phyloP scores from a whole-genome alignment of 2,329 filamentous ascomycete species.

The Rhytidhysteron rufulum region DNA sequence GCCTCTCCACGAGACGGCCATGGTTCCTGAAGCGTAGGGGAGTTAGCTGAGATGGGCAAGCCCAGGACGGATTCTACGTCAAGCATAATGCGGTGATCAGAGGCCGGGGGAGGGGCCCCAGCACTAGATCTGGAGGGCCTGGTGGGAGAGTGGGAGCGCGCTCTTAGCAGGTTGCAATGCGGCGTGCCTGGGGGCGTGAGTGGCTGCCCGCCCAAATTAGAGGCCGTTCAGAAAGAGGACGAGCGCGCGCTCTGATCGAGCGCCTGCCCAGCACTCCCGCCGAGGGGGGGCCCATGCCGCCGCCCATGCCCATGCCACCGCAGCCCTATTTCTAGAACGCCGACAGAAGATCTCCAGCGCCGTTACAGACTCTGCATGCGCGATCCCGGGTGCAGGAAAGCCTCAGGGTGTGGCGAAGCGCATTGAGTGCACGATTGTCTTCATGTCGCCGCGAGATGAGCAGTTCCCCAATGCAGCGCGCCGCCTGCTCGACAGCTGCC shows the following conservation, averaged over 20 bases:
- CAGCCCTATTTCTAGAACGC: constrained; percentile 40
- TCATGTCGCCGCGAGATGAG: constrained; percentile 24
- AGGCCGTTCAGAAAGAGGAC: constrained; percentile 27
- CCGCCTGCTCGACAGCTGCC: constrained; percentile 24
- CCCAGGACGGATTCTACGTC: constrained; percentile 39
- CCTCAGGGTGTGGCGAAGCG: constrained; percentile 28
- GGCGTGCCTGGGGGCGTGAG: constrained; percentile 34
- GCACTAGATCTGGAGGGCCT: constrained; percentile 38
- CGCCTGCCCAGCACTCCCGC: too few species aligned
- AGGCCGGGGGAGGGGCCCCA: constrained; percentile 33
- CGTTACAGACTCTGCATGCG: constrained; percentile 35
- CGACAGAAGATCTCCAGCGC: constrained; percentile 39
- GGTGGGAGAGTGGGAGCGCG: constrained; percentile 31
- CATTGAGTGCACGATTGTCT: constrained; percentile 21
- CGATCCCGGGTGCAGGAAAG: constrained; percentile 26
- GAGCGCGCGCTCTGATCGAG: constrained; percentile 27
- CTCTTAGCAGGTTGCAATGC: constrained; percentile 34
- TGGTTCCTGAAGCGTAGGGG: constrained; percentile 41
- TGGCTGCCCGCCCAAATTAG: constrained; percentile 39
- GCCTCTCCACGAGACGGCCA: constrained; percentile 39
- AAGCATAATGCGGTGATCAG: constrained; percentile 45
- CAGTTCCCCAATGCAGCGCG: constrained; percentile 29
- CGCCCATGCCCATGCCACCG: constrained; percentile 28
- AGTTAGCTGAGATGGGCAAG: constrained; percentile 41
- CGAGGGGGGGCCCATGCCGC: background rate